Evolutionary conservation across 1,139 yeast species (phyloP).

Genomic region (Martiniozyma asiatica): DNA sequence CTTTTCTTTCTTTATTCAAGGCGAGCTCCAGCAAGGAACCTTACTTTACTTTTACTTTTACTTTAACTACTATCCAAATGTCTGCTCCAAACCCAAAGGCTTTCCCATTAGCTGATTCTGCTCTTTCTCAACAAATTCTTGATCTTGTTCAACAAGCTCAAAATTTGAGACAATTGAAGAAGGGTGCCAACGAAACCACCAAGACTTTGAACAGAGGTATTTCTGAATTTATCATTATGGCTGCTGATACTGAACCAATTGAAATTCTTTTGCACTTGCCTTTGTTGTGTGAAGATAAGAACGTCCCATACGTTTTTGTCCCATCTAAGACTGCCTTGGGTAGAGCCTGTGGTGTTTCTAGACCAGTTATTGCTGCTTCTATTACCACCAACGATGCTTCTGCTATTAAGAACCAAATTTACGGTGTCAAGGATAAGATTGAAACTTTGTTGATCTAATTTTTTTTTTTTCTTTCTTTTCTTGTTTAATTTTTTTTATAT

Average conservation of each 20-base stretch:
- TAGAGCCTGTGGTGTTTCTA: slow-evolving; percentile 99
- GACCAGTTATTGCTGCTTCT: slow-evolving; percentile 98
- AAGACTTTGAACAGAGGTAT: slow-evolving; percentile 99
- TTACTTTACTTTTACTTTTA: slow-evolving; percentile 10
- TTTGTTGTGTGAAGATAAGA: slow-evolving; percentile 95
- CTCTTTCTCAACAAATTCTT: slow-evolving; percentile 89
- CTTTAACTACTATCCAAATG: slow-evolving; percentile 31
- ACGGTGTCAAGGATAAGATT: slow-evolving; percentile 96
- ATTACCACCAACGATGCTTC: slow-evolving; percentile 98
- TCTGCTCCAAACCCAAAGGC: slow-evolving; percentile 90
- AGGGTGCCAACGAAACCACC: slow-evolving; percentile 99
- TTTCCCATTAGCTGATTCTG: slow-evolving; percentile 96
- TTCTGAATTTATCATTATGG: slow-evolving; percentile 98
- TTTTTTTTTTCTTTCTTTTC: neutral
- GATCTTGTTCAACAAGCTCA: slow-evolving; percentile 98
- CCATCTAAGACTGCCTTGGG: slow-evolving; percentile 98
- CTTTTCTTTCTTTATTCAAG: slow-evolving; percentile 12
- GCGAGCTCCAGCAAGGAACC: slow-evolving; percentile 60
- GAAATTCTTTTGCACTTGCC: slow-evolving; percentile 98
- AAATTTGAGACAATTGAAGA: slow-evolving; percentile 95
- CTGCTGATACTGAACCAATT: slow-evolving; percentile 99
- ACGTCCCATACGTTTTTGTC: slow-evolving; percentile 97
- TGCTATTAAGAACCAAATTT: slow-evolving; percentile 93
- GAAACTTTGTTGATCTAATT: slow-evolving; percentile 86
- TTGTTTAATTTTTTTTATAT: too few species aligned